Conservation (phyloP, 345 rosid species). For the Eucalyptus paniculata region DNA sequence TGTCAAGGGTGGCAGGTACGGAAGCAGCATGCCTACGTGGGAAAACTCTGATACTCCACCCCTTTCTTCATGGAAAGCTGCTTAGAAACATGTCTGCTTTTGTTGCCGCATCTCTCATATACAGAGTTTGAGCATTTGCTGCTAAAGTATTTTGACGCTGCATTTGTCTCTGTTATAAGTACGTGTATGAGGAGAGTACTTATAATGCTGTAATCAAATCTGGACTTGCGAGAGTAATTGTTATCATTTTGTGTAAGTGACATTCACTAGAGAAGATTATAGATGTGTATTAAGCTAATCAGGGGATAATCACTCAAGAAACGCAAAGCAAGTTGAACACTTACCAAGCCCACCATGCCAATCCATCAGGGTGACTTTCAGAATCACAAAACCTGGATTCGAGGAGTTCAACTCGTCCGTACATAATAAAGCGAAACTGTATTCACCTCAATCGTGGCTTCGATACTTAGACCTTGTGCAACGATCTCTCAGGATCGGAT, state of each 20-base stretch:
- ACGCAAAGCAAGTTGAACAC: neutral
- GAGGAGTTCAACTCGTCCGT: neutral
- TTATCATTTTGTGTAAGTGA: neutral
- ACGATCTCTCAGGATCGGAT: neutral
- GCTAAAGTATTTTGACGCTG: neutral
- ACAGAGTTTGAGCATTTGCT: neutral
- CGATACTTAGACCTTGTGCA: neutral
- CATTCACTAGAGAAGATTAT: neutral
- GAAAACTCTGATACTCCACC: conserved; percentile 39
- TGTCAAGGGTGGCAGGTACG: conserved; percentile 36
- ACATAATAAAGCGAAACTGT: neutral
- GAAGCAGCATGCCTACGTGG: conserved; percentile 1
- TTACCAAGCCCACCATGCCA: neutral
- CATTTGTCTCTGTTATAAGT: neutral
- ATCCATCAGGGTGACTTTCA: neutral
- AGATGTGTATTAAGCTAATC: neutral
- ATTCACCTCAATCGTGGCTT: neutral
- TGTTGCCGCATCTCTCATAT: neutral
- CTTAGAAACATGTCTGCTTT: neutral
- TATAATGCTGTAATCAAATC: neutral
- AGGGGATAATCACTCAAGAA: neutral
- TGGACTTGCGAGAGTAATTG: neutral
- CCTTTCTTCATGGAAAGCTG: conserved; percentile 30
- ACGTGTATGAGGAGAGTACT: neutral
- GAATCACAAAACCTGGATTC: neutral